These are phyloP conservation scores for Saccharomycopsis guyanensis DNA, from an alignment of 805 yeast species.

Conservation along the genomic window DNA sequence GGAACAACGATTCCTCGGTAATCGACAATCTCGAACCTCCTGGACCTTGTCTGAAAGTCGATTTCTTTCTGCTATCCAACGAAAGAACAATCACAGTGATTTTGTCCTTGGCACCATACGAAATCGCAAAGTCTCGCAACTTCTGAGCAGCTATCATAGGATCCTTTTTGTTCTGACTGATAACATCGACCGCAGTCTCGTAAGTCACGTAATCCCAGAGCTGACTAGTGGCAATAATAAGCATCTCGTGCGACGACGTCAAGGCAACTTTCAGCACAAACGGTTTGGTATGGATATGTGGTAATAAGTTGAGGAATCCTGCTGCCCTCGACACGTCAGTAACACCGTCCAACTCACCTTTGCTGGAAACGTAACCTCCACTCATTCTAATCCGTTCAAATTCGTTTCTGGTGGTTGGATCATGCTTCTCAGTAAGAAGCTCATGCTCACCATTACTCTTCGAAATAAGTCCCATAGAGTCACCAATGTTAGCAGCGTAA, in stretches of 20 bases:
- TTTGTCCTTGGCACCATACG: conserved; percentile 81
- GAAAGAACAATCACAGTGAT: conserved; percentile 76
- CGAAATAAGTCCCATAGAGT: conserved; percentile 73
- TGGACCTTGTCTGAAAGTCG: background rate
- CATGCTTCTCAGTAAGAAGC: conserved; percentile 70
- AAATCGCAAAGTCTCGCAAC: conserved; percentile 86
- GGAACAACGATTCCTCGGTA: conserved; percentile 32
- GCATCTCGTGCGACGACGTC: conserved; percentile 69
- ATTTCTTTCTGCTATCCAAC: conserved; percentile 38
- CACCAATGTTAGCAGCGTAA: conserved; percentile 87
- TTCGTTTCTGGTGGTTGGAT: conserved; percentile 70
- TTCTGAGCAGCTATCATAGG: conserved; percentile 91
- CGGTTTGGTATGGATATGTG: conserved; percentile 87
- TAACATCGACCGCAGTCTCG: conserved; percentile 85
- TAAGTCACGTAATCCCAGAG: conserved; percentile 80
- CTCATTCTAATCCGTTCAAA: conserved; percentile 83
- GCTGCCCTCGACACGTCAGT: conserved; percentile 83
- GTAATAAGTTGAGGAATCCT: conserved; percentile 79
- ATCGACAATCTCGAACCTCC: conserved; percentile 22
- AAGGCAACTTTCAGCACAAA: conserved; percentile 56
- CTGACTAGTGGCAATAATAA: conserved; percentile 75
- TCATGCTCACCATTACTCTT: conserved; percentile 73
- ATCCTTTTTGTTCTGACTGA: conserved; percentile 70
- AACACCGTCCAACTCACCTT: conserved; percentile 78
- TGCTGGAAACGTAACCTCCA: conserved; percentile 84